These are phyloP conservation scores for Poterioochromonas sp. DNA, from an alignment of 352 stramenopile species.

Conservation along the genomic window DNA sequence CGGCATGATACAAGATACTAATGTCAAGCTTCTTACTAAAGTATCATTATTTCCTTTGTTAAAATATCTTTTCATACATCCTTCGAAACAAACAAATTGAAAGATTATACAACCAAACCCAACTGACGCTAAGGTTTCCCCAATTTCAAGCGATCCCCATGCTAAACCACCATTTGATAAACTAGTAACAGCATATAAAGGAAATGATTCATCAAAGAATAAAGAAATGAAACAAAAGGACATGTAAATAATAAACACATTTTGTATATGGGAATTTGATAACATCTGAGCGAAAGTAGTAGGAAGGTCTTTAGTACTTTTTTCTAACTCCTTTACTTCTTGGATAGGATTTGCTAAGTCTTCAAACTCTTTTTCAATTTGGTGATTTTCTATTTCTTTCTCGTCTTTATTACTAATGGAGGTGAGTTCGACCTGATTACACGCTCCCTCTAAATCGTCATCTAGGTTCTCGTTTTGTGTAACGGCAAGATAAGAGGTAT, in stretches of 20 bases:
- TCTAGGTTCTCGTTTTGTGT: background rate
- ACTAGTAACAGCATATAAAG: background rate
- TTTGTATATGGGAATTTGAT: background rate
- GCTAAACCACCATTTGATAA: background rate
- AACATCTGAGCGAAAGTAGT: background rate
- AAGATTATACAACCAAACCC: background rate
- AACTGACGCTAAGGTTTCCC: background rate
- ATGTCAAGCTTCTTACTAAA: background rate
- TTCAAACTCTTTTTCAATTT: background rate
- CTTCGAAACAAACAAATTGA: conserved; percentile 2
- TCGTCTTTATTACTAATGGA: too few species aligned
- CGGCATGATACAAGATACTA: background rate
- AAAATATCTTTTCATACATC: background rate
- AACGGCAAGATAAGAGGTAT: background rate
- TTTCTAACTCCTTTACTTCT: background rate
- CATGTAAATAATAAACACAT: conserved; percentile 15
- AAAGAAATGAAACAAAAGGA: background rate
- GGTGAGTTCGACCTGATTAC: background rate
- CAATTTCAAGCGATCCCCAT: conserved; percentile 9
- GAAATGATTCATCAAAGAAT: background rate
- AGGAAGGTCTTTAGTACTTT: background rate
- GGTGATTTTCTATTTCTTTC: background rate
- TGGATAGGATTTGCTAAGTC: background rate
- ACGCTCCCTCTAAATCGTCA: background rate
- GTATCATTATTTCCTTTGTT: background rate